These are phyloP conservation scores for Populus hybrid DNA, from an alignment of 441 rosid species.

Conservation along the genomic window DNA sequence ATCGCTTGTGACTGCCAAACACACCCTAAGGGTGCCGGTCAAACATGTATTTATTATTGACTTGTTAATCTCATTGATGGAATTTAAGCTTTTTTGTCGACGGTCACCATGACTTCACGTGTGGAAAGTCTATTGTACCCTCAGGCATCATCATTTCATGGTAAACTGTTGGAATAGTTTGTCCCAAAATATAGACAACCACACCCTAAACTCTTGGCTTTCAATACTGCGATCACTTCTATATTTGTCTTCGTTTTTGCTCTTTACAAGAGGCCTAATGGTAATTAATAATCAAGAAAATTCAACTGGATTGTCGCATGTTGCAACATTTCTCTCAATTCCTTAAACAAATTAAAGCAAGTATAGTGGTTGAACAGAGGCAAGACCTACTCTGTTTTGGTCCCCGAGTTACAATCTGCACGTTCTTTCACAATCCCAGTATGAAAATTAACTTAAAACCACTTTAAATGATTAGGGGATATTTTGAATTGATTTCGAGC, in stretches of 20 bases:
- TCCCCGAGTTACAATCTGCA: neutral
- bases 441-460: neutral
- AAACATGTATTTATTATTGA: neutral
- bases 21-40: no score
- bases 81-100: neutral
- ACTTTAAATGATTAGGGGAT: no score
- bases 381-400: neutral
- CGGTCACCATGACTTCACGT: neutral
- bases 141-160: no score
- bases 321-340: neutral
- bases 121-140: neutral
- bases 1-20: no score
- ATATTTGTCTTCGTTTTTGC: neutral
- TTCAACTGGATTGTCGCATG: neutral
- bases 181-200: neutral
- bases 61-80: neutral
- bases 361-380: neutral
- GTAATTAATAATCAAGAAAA: neutral
- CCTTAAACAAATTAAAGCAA: neutral
- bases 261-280: neutral
- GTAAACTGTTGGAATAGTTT: neutral
- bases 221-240: neutral
- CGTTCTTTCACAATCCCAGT: neutral
- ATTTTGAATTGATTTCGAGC: neutral
- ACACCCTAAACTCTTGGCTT: neutral